Base-by-base conservation (phyloP, 2,329 filamentous ascomycete species). In the Penicillium sp. region DNA sequence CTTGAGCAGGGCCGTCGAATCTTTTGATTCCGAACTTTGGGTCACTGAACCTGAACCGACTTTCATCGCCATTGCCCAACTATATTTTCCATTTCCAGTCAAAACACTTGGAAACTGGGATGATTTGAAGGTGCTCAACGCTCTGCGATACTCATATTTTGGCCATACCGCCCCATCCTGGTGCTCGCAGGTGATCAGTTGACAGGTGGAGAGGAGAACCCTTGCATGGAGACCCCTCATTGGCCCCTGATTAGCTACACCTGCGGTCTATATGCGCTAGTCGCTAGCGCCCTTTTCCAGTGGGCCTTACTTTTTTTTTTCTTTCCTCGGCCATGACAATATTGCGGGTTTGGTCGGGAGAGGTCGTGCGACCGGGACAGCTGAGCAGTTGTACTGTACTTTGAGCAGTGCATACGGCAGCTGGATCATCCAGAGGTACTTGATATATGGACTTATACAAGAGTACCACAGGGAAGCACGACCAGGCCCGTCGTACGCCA, bases 181-280 rank as follows among this genome's bases (percentile, higher is more conserved):
- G n/a, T 28, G 39, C 57, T 58, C 59, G 54, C 41, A 41, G 35
- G 34, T 58, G 54, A 60, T 56, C 49, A 47, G 47, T 62, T 63
- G 65, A 65, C 63, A 63, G 63, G 63, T 67, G 65, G 63, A 59
- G 57, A 52, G 51, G 35, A 50, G 42, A 31, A 61, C 34, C 55
- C 58, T 50, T 57, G 51, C 34, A 20, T 20, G n/a, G 28, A 35
- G 22, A n/a, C 38, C 17, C 45, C 39, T 54, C 34, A 67, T 67
- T 66, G 63, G 63, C 20, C 28, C 22, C 52, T 20, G 41, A 48
- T 41, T 57, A 59, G 48, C 56, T 43, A 43, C 41, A 47, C 22
- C 28, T 11, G 25, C 49, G 54, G 54, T 55, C 43, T 31, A 52
- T 35, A 51, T 22, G 17, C 35, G 34, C 35, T 48, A 39, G 34